Evolutionary conservation across 768 basidiomycete species (phyloP).

Genomic region (Kwoniella bestiolae): DNA sequence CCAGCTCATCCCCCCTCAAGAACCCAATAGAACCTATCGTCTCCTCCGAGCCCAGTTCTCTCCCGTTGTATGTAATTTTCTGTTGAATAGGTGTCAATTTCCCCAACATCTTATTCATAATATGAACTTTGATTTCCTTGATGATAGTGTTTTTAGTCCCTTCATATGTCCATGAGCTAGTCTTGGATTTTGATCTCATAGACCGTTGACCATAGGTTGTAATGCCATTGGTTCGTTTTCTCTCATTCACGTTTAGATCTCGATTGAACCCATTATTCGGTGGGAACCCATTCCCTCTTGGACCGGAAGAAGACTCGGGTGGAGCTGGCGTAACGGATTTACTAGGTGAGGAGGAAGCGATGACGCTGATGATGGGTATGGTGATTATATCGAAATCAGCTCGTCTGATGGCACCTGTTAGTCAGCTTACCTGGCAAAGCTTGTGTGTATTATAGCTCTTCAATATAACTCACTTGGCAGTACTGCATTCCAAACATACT

Average conservation of each 20-base stretch:
- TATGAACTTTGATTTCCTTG: conserved; percentile 34
- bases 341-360: not conserved
- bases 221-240: conserved; percentile 4
- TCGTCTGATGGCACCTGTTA: not conserved
- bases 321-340: not conserved
- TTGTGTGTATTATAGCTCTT: no score
- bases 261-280: conserved; percentile 10
- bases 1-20: conserved; percentile 25
- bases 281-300: conserved; percentile 6
- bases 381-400: not conserved
- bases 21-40: conserved; percentile 34
- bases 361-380: not conserved
- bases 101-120: conserved; percentile 8
- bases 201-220: not conserved
- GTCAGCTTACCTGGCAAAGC: no score
- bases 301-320: not conserved
- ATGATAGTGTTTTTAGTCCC: conserved; percentile 27
- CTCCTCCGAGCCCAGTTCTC: conserved; percentile 26
- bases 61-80: conserved; percentile 20
- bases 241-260: not conserved
- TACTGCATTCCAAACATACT: conserved; percentile 30
- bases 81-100: conserved; percentile 43
- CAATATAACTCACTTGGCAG: conserved; percentile 8
- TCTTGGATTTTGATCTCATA: conserved; percentile 12
- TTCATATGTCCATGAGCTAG: conserved; percentile 1